Conservation (phyloP, 441 rosid genomes). For the Populus tomentosa region DNA sequence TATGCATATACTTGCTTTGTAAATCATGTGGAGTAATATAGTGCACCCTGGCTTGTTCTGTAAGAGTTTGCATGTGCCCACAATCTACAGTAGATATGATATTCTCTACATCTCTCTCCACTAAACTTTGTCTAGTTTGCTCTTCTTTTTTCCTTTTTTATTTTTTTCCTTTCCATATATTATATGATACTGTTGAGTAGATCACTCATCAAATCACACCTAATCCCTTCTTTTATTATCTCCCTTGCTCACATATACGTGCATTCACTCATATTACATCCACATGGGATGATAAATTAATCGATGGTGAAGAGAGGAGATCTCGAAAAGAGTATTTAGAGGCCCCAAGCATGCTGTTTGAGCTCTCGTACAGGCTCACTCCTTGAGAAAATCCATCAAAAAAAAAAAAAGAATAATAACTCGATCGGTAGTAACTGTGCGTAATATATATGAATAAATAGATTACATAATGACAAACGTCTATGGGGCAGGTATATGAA, state of each 20-base stretch:
- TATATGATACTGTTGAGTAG: background rate
- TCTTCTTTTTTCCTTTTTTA: background rate
- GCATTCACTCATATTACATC: constrained; percentile 2
- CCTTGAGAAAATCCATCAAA: background rate
- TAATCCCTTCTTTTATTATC: constrained; percentile 39
- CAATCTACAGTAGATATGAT: constrained; percentile 72
- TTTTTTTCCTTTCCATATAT: background rate
- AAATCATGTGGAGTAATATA: constrained; percentile 36
- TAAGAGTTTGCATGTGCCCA: constrained; percentile 56
- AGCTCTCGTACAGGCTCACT: background rate
- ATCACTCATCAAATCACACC: constrained; percentile 47
- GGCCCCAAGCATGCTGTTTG: background rate
- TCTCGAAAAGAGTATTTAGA: background rate
- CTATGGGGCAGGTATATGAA: background rate
- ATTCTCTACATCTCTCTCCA: constrained; percentile 48
- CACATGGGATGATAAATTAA: background rate
- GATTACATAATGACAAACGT: background rate
- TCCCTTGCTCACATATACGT: constrained; percentile 20
- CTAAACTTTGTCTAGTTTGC: constrained; percentile 46
- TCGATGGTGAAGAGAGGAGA: background rate
- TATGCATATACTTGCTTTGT: constrained; percentile 23
- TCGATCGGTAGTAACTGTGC: background rate
- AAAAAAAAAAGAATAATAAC: too few species aligned
- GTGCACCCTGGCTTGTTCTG: constrained; percentile 2
- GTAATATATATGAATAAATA: background rate